phyloP scores from a whole-genome alignment of 2,329 filamentous ascomycete species.

The Aspergillus piperis region DNA sequence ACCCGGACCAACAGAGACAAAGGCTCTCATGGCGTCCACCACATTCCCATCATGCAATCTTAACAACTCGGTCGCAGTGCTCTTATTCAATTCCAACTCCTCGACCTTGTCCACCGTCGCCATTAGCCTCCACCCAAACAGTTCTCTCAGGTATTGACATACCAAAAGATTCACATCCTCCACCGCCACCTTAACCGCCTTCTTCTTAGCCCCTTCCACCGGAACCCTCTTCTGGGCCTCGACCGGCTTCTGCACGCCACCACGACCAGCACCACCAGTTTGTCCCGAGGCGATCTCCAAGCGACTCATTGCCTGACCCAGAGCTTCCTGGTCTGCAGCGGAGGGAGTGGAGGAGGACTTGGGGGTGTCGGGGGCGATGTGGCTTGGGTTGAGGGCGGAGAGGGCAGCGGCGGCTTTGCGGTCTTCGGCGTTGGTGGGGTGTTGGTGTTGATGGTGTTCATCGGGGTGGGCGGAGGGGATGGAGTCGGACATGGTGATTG shows the following conservation, averaged over 20 bases:
- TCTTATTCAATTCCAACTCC: conserved; percentile 49
- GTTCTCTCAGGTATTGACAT: conserved; percentile 19
- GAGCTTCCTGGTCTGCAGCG: conserved; percentile 48
- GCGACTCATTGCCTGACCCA: conserved; percentile 53
- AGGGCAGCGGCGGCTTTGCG: conserved; percentile 54
- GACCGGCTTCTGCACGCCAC: conserved; percentile 21
- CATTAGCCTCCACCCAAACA: not conserved
- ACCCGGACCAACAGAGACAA: conserved; percentile 26
- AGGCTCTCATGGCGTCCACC: conserved; percentile 44
- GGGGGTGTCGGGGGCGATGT: conserved; percentile 37
- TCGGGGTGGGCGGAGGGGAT: conserved; percentile 43
- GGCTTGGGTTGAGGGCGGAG: conserved; percentile 48
- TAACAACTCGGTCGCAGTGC: conserved; percentile 50
- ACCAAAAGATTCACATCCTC: conserved; percentile 52
- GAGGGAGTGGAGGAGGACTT: conserved; percentile 38
- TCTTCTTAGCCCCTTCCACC: conserved; percentile 38
- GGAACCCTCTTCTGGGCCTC: conserved; percentile 31
- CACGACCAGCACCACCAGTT: not conserved
- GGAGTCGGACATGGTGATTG: conserved; percentile 44
- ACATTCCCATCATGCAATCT: conserved; percentile 49
- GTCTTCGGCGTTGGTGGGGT: conserved; percentile 51
- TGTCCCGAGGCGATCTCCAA: conserved; percentile 46
- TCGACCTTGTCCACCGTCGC: conserved; percentile 36
- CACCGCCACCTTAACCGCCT: conserved; percentile 47
- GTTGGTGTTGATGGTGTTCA: conserved; percentile 34